A percentile compares a stretch with the other conserved stretches of the same genome.
Conservation (phyloP, 1,284 basidiomycete genomes). For the Polyporus tsugae region DNA sequence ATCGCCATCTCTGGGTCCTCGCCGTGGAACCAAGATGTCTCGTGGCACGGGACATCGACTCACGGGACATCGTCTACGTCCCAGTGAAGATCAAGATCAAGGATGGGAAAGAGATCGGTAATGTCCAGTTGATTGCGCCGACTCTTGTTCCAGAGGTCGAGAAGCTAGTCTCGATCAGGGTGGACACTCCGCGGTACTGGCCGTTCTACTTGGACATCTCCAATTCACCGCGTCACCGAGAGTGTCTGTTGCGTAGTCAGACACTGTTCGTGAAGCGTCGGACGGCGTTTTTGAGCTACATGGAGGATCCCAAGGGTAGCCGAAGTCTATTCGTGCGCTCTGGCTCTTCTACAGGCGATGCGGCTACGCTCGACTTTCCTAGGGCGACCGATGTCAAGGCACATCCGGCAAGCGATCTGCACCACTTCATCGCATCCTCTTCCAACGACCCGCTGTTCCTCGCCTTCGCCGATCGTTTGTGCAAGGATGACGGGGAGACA, state of each 20-base stretch:
- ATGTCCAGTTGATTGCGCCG: constrained; percentile 86
- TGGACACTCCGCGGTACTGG: constrained; percentile 96
- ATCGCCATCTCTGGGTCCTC: constrained; percentile 95
- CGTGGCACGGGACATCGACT: constrained; percentile 91
- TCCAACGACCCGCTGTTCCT: constrained; percentile 81
- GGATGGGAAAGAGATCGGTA: constrained; percentile 65
- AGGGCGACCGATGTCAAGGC: constrained; percentile 71
- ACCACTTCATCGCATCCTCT: constrained; percentile 86
- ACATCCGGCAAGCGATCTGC: constrained; percentile 75
- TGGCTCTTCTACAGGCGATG: constrained; percentile 78
- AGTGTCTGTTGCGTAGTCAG: constrained; percentile 75
- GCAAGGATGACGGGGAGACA: constrained; percentile 64
- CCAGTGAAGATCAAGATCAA: constrained; percentile 87
- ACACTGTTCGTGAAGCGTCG: constrained; percentile 93
- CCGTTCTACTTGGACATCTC: constrained; percentile 85
- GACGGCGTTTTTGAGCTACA: constrained; percentile 92
- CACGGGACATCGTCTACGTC: constrained; percentile 88
- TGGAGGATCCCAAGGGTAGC: constrained; percentile 92
- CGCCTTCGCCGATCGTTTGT: constrained; percentile 80
- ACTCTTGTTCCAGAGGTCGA: constrained; percentile 91
- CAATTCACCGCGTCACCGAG: constrained; percentile 71
- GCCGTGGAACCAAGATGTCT: constrained; percentile 95
- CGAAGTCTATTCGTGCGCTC: constrained; percentile 88
- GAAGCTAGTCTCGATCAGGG: constrained; percentile 78
- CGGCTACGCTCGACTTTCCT: constrained; percentile 83